Evolutionary conservation across 2,329 filamentous ascomycete genomes (phyloP), one percentile per base, ranked within the genome.

Genomic region (Trichoderma sp.): DNA sequence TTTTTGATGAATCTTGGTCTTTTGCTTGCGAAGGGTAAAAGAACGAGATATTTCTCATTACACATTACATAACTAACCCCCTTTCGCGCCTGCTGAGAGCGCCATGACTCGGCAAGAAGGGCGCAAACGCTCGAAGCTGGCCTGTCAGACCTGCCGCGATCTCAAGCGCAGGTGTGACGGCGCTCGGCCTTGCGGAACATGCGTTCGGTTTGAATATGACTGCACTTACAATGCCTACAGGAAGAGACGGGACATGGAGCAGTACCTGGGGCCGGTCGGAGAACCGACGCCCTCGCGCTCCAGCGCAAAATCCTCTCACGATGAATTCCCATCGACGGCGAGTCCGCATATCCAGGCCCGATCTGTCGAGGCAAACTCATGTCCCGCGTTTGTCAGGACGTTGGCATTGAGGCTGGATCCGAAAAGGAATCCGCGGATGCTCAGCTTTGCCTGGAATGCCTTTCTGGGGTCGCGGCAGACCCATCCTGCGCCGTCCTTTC

Each of bases 391-490:
- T 39, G 60, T 64, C 1, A 54, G 60, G 49, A 54, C 46, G 32
- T 10, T 64, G 60, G 60, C 60, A 1, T 4, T 54, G 16, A 51
- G 60, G 24, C 32, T 64, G 21, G 60, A 64, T 39, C 60, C 60
- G 7, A 64, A 64, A 18, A 64, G 60, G 24, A 64, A 64, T 24
- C 46, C 60, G 5, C 26, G 60, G 21, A 64, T 54, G 60, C 46
- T 54, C 4, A 64, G 46, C 32, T 64, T 64, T 64, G 60, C 60
- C 8, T 64, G 60, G 60, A 64, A 64, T n/a, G 46, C 60, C 24
- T 64, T 64, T 54, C 60, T 64, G n/a, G 60, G 60, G 18, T 52
- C 60, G 37, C 60, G 49, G 26, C 32, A 34, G 16, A 28, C 46
- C n/a, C 37, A 11, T 14, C 30, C 24, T 28, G n/a, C 32, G 8